Evolutionary conservation across 2,329 filamentous ascomycete genomes (phyloP), one percentile per base, ranked within the genome.

Genomic region (Hymenoscyphus repandus): DNA sequence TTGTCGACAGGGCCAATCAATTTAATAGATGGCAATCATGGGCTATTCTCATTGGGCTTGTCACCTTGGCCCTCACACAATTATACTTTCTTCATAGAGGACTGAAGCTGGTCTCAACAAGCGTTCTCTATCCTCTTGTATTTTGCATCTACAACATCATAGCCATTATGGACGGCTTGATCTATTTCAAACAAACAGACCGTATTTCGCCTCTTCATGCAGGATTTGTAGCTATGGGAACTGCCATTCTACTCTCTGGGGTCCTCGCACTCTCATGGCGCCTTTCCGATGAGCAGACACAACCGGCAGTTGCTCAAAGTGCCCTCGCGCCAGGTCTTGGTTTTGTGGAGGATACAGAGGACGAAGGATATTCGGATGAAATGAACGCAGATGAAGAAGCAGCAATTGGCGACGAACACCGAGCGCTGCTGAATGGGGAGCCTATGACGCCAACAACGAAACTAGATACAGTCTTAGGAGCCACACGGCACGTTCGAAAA

Each of bases 91-190:
- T 99, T 54, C 93, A 99, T 66, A 82, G 89, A 39, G 93, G 93
- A 47, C 78, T 99, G 56, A 96, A 96, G 70, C 78, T 99, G 47
- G 90, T 95, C 68, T 96, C 91, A 49, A 97, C 93, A 18, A 96
- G 90, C 63, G 86, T 97, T 55, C 77, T 99, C 59, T 99, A 99
- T 69, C 93, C 93, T 5, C 85, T 97, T 61, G 91, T 97, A 36
- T 99, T 99, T 71, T 99, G 93, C 76, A 83, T 97, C 58, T 99
- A 97, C 77, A 99, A 99, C 75, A 96, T 99, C 64, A 91, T 97
- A 64, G 93, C 93, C 58, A 99, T 99, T 60, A 75, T 97, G 60
- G 93, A 99, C 70, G 93, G 93, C 31, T 77, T 99, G 60, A 96
- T 99, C 62, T 99, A 97, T 71, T 99, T 97, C 72, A 80, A 86